phyloP scores from a whole-genome alignment of 2,329 filamentous ascomycete genomes.

The Xylogone sp. region DNA sequence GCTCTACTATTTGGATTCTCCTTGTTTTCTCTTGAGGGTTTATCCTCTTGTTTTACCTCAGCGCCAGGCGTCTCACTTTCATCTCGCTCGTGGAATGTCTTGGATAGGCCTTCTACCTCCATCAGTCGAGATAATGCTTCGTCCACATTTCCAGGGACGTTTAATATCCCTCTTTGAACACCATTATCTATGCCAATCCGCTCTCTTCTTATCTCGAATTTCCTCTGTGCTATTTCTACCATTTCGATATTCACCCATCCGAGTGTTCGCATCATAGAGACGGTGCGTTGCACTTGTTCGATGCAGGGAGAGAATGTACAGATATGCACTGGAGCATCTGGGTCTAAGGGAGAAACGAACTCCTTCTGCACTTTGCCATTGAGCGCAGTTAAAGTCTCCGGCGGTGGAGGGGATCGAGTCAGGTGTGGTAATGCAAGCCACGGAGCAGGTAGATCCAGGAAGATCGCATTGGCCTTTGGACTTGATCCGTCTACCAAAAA shows the following conservation, averaged over 20 bases:
- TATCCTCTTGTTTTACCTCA: conserved; percentile 18
- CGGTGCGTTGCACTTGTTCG: conserved; percentile 87
- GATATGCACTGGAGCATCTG: conserved; percentile 68
- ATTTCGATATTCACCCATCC: conserved; percentile 93
- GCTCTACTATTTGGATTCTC: conserved; percentile 32
- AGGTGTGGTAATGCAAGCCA: conserved; percentile 77
- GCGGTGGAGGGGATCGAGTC: conserved; percentile 46
- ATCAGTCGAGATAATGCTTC: conserved; percentile 74
- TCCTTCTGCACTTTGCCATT: conserved; percentile 15
- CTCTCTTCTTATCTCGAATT: conserved; percentile 79
- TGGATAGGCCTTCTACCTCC: conserved; percentile 67
- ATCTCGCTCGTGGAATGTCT: conserved; percentile 53
- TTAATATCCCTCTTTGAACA: conserved; percentile 51
- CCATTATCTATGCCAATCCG: conserved; percentile 64
- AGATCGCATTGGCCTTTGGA: conserved; percentile 66
- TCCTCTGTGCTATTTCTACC: conserved; percentile 80
- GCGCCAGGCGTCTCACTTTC: conserved; percentile 9
- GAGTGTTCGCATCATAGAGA: conserved; percentile 72
- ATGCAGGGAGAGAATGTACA: conserved; percentile 98
- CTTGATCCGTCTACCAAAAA: conserved; percentile 57
- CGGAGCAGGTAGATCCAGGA: conserved; percentile 76
- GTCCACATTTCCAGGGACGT: conserved; percentile 66
- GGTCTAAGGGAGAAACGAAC: conserved; percentile 64
- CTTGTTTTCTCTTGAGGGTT: no score
- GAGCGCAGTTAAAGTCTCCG: neutral